Base-by-base conservation (phyloP, 2,329 filamentous ascomycete genomes). In the Nannizzia gypsea region DNA sequence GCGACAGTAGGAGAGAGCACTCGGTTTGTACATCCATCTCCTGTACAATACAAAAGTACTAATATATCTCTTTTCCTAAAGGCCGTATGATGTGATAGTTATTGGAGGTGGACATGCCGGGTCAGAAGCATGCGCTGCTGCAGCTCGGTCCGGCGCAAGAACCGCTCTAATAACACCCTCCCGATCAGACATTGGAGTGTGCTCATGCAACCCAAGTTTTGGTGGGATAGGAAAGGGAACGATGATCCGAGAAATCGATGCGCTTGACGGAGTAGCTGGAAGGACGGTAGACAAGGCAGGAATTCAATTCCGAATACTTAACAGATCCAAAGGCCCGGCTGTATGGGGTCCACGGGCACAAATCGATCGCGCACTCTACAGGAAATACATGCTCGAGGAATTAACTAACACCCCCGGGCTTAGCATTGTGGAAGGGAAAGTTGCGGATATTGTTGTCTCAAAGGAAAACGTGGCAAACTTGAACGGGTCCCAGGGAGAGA, bases 161-260 rank as follows among this genome's bases (percentile, higher is more conserved):
- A 97, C 93, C 46, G 92, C 88, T 1, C 82, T 99, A 65, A 80
- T 99, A 56, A 99, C 93, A 1, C 93, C 92, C 1, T 90, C 88
- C 62, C 74, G 89, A 61, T 86, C 91, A 61, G 96, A 96, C 67
- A 84, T 97, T 20, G 92, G 92, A 59, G 89, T 93, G 31, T 97
- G 92, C 76, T 96, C 91, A 38, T 97, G 92, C 76, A 97, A 97
- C 71, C 92, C 92, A 1, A 95, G 90, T 64, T 95, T 99, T 70
- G 93, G 93, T 42, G 93, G 93, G n/a, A 97, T 99, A 66, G 93
- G 93, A 50, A 99, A 99, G 72, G 93, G 93, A 15, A 97, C 89
- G 8, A 96, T 99, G 78, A 78, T 99, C 57, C 86, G 92, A 46
- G 93, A 99, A 74, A 86, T 99, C 34, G 93, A 99, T 76, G 93